phyloP scores from a whole-genome alignment of 805 yeast genomes.

The Saturnispora besseyi region DNA sequence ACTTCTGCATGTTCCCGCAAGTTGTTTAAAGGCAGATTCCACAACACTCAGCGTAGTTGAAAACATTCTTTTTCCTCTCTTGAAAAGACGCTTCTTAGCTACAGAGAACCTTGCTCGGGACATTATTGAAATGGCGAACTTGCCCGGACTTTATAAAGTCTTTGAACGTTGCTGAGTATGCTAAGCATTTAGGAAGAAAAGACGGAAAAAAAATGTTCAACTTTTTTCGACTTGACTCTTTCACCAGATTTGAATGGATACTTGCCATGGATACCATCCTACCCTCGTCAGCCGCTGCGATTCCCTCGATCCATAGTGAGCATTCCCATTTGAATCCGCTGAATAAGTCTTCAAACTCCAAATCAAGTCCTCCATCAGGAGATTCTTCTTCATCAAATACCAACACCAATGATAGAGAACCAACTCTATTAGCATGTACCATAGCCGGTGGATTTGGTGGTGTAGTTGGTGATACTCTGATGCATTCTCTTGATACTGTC shows the following conservation, averaged over 20 bases:
- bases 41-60: conserved; percentile 33
- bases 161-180: conserved; percentile 73
- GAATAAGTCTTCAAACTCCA: background rate
- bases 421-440: conserved; percentile 52
- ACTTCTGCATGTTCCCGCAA: conserved; percentile 42
- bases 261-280: background rate
- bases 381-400: background rate
- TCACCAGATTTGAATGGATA: background rate
- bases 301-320: background rate
- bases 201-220: conserved; percentile 1
- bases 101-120: conserved; percentile 42
- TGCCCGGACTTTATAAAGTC: conserved; percentile 85
- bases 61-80: conserved; percentile 51
- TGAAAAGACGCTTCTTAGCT: conserved; percentile 58
- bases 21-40: conserved; percentile 10
- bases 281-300: background rate
- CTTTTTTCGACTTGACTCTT: background rate
- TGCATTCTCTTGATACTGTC: conserved; percentile 96
- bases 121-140: conserved; percentile 76
- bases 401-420: conserved; percentile 8
- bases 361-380: background rate
- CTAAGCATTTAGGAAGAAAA: background rate
- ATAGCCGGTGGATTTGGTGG: conserved; percentile 96
- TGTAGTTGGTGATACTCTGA: conserved; percentile 78
- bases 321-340: background rate